Base-by-base conservation (phyloP, 1,139 yeast genomes). In the Eremothecium sinecaudum region DNA sequence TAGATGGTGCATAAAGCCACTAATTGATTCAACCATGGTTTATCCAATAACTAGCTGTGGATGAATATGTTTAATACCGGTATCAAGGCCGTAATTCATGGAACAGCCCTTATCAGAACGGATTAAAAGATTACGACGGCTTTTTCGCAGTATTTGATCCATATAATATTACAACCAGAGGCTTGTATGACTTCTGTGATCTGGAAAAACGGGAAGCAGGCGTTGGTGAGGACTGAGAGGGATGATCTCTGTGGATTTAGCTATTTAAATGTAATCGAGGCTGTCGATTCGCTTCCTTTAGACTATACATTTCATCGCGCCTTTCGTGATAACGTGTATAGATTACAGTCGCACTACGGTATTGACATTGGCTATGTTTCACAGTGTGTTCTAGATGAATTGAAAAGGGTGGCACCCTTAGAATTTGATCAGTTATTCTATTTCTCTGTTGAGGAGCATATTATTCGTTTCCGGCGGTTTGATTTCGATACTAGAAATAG, bases 221-320 rank as follows among this genome's bases (percentile, higher is more conserved):
- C 28, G 5, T 31, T 56, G 10, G 40, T 42, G 2, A 51, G 58
- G 32, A 46, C 53, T 2, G 32, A 34, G n/a, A 40, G 41, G 16
- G 59, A 54, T 39, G 45, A 41, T 1, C 17, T 28, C 8, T 32
- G 25, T 2, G 33, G 35, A 2, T 54, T 51, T 25, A 45, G 58
- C 1, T 55, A 46, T 20, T 20, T 54, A 16, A 41, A 45, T 2
- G 36, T 54, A 3, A 40, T 56, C 2, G 45, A 51, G 12, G 38
- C 46, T 11, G 56, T 55, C 7, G 61, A 57, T 33, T 33, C 35
- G n/a, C 35, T 56, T 3, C 58, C 60, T 4, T 20, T 13, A 4
- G 41, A 53, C 31, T 54, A 47, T 30, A 25, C 22, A 11, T 24
- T 28, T 1, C 33, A 43, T 14, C 17, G 33, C 2, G 37, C 42